Percentiles rank a stretch among this genome's conserved stretches.
Conservation (phyloP, 2,329 filamentous ascomycete genomes). For the Botrytis galanthina region DNA sequence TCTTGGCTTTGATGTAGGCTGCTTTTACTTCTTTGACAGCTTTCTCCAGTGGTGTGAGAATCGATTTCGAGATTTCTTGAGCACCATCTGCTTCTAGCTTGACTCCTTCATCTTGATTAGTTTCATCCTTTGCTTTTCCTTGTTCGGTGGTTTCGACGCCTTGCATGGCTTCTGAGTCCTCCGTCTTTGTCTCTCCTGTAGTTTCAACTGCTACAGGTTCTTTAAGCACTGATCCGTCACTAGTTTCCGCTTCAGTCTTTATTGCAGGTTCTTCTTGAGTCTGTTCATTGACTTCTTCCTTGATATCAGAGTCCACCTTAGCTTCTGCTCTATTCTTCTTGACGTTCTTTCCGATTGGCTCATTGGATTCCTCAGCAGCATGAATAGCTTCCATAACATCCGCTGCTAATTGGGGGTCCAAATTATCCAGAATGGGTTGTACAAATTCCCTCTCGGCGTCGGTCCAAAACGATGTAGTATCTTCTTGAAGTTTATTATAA, state of each 20-base stretch:
- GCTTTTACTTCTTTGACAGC: constrained; percentile 73
- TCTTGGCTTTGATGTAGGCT: constrained; percentile 79
- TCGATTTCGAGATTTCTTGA: constrained; percentile 22
- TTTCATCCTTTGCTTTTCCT: background rate
- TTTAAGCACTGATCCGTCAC: background rate
- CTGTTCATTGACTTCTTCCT: constrained; percentile 9
- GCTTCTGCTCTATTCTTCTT: constrained; percentile 15
- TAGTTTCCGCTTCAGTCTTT: background rate
- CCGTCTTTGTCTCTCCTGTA: background rate
- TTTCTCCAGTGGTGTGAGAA: constrained; percentile 53
- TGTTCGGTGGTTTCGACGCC: background rate
- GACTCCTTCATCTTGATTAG: background rate
- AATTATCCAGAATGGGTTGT: constrained; percentile 61
- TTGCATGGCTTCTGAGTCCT: constrained; percentile 4
- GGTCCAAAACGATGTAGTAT: constrained; percentile 79
- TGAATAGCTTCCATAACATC: constrained; percentile 63
- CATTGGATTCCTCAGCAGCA: constrained; percentile 33
- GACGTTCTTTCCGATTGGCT: constrained; percentile 16
- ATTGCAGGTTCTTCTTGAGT: background rate
- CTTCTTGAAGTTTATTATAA: constrained; percentile 67
- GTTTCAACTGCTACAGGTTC: background rate
- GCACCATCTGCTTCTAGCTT: constrained; percentile 16
- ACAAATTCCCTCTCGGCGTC: constrained; percentile 78
- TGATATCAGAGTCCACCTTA: background rate
- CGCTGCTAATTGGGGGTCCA: constrained; percentile 63